Base-by-base conservation (phyloP, 2,329 filamentous ascomycete species). In the Penicillium sp. region DNA sequence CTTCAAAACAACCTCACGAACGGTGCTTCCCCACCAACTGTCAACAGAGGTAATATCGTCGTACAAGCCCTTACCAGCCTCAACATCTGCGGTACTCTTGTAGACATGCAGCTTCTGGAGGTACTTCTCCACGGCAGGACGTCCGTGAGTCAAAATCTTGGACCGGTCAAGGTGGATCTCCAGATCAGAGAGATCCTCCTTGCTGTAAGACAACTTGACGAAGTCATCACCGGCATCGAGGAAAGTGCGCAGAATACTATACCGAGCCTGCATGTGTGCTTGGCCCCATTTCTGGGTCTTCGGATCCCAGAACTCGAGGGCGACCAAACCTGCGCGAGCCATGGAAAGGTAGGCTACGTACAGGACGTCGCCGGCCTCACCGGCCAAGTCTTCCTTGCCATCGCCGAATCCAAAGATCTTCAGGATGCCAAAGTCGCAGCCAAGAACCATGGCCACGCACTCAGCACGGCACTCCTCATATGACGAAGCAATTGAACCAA, bases 391-490 rank as follows among this genome's bases (percentile, higher is more conserved):
- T 50, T 81, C 76, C 18, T 77, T 83, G 20, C 92, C 92, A 65
- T 95, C 83, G 29, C 92, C 92, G 58, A 93, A 94, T 26, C 92
- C 92, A 66, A 97, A 97, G 69, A 97, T 93, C 72, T 92, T 84
- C 20, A 97, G 82, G 48, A 95, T 90, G 11, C 85, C 82, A 70
- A 96, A 96, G 68, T 97, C 92, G 74, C 92, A 96, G 69, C 87
- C 85, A 5, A 97, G 80, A 40, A 86, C 87, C 92, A 97, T 96
- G 50, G 92, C 93, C 11, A 97, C 92, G 66, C 92, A 89, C 73
- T 97, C 93, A 5, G 93, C 93, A 53, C 93, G 87, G 73, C 93
- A 97, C 75, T 97, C 93, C 75, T 97, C 93, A 69, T 96, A 97
- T 16, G 88, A 90, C 4, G 89, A 90, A 37, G 92, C 91, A 61